phyloP scores from a whole-genome alignment of 2,329 filamentous ascomycete species.

The Thermomyces lanuginosus region DNA sequence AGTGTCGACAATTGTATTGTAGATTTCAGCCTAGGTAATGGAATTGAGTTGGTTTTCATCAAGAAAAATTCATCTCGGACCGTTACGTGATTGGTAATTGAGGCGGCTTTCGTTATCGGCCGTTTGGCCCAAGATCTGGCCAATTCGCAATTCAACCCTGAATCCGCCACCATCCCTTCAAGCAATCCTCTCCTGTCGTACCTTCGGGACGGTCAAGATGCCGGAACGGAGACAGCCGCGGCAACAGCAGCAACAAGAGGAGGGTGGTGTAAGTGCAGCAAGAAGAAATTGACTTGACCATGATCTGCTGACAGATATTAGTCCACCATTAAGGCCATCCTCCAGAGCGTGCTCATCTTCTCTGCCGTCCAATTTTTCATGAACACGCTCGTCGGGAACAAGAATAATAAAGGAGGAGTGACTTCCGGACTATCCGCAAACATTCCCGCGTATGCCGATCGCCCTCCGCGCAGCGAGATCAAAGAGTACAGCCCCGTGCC shows the following conservation, averaged over 20 bases:
- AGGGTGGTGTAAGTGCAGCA: conserved; percentile 7
- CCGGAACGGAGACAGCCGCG: conserved; percentile 24
- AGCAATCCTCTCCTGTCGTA: no score
- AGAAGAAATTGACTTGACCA: conserved; percentile 10
- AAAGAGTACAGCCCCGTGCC: conserved; percentile 35
- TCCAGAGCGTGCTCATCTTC: conserved; percentile 45
- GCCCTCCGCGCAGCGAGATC: conserved; percentile 36
- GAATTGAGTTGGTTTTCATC: no score
- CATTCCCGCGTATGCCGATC: conserved; percentile 49
- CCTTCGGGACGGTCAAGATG: conserved; percentile 18
- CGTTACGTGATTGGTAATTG: no score
- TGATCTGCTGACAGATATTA: conserved; percentile 10
- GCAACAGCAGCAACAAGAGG: conserved; percentile 18
- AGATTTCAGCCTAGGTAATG: no score
- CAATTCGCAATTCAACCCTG: no score
- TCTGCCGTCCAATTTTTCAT: conserved; percentile 42
- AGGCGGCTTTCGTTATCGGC: no score
- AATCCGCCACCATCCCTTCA: no score
- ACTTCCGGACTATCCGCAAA: conserved; percentile 10
- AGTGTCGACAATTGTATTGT: no score
- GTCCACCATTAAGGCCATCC: conserved; percentile 27
- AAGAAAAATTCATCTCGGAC: no score
- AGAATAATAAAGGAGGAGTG: conserved; percentile 14
- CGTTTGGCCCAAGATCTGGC: no score
- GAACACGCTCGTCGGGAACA: conserved; percentile 36